These are phyloP conservation scores for Anastatica hierochuntica DNA, from an alignment of 345 rosid genomes.

Conservation along the genomic window DNA sequence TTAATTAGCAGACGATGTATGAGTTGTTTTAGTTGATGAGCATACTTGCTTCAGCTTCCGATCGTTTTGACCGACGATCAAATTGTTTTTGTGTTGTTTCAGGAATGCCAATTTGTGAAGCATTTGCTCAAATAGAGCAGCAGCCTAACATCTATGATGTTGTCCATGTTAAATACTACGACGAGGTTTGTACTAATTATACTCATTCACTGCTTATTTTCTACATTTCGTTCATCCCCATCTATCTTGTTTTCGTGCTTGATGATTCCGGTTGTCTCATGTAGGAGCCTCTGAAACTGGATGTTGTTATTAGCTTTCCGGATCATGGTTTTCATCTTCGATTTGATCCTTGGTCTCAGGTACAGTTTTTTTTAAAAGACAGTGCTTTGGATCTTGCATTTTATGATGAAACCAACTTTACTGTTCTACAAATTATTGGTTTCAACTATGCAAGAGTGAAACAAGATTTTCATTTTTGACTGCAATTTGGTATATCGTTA, in stretches of 20 bases:
- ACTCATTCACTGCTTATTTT: background rate
- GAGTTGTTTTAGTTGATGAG: background rate
- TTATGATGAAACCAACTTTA: background rate
- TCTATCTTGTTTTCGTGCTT: too few relatives aligned
- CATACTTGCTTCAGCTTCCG: background rate
- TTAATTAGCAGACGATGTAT: too few relatives aligned
- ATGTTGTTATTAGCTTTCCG: constrained; percentile 89
- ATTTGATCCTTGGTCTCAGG: constrained; percentile 99
- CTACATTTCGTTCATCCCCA: too few relatives aligned
- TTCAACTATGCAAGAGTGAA: background rate
- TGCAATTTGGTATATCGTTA: too few relatives aligned
- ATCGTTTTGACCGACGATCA: constrained; percentile 8
- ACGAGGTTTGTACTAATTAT: constrained; percentile 50
- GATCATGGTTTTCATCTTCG: constrained; percentile 98
- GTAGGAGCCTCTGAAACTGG: constrained; percentile 86
- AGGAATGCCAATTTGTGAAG: constrained; percentile 96
- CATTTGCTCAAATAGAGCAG: constrained; percentile 85
- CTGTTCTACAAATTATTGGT: background rate
- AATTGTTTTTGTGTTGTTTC: constrained; percentile 14
- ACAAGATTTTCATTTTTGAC: background rate
- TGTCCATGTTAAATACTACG: constrained; percentile 82
- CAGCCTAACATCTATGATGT: constrained; percentile 94
- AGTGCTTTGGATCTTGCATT: background rate
- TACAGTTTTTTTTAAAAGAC: constrained; percentile 9
- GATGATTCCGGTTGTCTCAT: too few relatives aligned